Base-by-base conservation (phyloP, 1,284 basidiomycete genomes). In the Rugosomyces carneus region DNA sequence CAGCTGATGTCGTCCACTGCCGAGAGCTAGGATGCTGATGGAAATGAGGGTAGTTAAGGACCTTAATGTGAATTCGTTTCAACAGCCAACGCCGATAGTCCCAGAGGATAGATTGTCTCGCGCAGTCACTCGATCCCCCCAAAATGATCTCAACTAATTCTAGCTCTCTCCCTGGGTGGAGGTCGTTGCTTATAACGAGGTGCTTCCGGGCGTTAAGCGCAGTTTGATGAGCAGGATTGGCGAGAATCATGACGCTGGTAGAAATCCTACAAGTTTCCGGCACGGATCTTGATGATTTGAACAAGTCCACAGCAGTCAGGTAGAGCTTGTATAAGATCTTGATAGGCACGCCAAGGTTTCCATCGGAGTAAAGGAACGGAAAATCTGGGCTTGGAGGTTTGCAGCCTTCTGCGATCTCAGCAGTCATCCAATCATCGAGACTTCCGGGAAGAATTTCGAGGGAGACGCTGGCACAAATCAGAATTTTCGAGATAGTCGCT, bases 81-180 rank as follows among this genome's bases (percentile, higher is more conserved):
- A 84, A 66, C 31, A 83, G 63, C 81, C 81, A 84, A 52, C 76
- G 71, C 21, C 83, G 71, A 58, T 86, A 78, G 53, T 78, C 69
- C 84, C 83, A 86, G 13, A 84, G 54, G 23, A 77, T 70, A 0
- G 79, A 78, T 53, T 82, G 73, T 62, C 84, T 86, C 31, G 75
- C 69, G 52, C 69, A 73, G 23, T 79, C 72, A 4, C 66, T 70
- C 29, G 71, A 68, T n/a, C 67, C 66, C 27, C 71, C 66, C 31
- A 81, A 61, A 19, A 83, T 62, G 19, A 72, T 65, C 26, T 66
- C 63, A 1, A 60, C 67, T 51, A 80, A 72, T 21, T 50, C 48
- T 16, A 86, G 65, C 52, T 86, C 83, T 39, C 59, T 49, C 6
- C 57, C 41, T 5, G 67, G 56, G 27, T 71, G 58, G 8, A 76